Conservation (phyloP, 148 eudicot species). For the Spergularia marina region DNA sequence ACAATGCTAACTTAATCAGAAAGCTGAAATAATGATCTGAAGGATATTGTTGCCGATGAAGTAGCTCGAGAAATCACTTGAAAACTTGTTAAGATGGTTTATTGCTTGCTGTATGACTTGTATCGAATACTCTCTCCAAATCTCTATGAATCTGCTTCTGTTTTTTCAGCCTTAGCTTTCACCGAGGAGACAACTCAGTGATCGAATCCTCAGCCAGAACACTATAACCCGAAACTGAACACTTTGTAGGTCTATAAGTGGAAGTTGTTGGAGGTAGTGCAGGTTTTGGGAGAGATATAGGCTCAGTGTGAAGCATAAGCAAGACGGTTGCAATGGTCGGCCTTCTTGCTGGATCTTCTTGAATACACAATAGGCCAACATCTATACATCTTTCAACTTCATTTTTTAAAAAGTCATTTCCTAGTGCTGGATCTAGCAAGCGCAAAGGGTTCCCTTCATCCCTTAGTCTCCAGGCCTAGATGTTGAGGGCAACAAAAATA, state of each 20-base stretch:
- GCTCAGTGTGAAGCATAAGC: constrained; percentile 22
- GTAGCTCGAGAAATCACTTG: too few relatives aligned
- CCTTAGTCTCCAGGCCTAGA: constrained; percentile 32
- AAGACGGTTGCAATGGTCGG: constrained; percentile 31
- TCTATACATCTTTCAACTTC: constrained; percentile 32
- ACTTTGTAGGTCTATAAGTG: constrained; percentile 5
- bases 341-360: constrained; percentile 27
- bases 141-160: neutral
- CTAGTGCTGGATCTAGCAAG: constrained; percentile 21
- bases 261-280: constrained; percentile 12
- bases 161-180: neutral
- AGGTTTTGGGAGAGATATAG: constrained; percentile 12
- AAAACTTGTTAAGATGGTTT: too few relatives aligned
- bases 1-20: too few relatives aligned
- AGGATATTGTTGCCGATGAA: too few relatives aligned
- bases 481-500: neutral
- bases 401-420: constrained; percentile 4
- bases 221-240: neutral
- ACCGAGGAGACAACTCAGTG: constrained; percentile 14
- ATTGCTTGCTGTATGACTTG: too few relatives aligned
- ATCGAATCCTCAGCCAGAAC: neutral
- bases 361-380: constrained; percentile 30
- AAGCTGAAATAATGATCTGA: too few relatives aligned
- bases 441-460: constrained; percentile 5
- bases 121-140: too few relatives aligned